A percentile compares a stretch with the other conserved stretches of the same genome.
Evolutionary conservation across 2,329 filamentous ascomycete genomes (phyloP).

Genomic region (Westerdykella ornata): DNA sequence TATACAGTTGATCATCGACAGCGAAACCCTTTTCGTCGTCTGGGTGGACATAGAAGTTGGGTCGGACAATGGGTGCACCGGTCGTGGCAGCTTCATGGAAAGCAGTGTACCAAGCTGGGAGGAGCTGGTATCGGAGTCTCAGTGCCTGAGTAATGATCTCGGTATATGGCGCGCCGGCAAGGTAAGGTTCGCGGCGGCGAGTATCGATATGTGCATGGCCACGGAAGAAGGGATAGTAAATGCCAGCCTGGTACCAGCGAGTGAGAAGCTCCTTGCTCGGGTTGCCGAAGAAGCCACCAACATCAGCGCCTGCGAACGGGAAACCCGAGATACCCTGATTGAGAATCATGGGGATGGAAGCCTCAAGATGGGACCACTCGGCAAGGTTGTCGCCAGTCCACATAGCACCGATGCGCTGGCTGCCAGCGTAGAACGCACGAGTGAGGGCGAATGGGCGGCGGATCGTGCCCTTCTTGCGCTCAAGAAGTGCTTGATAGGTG

Average conservation of each 20-base stretch:
- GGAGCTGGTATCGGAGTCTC: conserved; percentile 77
- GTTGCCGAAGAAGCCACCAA: conserved; percentile 97
- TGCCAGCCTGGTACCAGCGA: conserved; percentile 93
- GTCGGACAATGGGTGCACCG: conserved; percentile 80
- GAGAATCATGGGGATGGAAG: conserved; percentile 85
- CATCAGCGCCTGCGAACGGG: conserved; percentile 90
- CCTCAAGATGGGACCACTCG: conserved; percentile 83
- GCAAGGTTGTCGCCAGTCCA: conserved; percentile 99
- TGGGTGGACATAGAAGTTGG: conserved; percentile 90
- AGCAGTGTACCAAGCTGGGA: conserved; percentile 94
- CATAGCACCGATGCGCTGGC: conserved; percentile 87
- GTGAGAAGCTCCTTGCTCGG: conserved; percentile 85
- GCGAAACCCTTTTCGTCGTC: conserved; percentile 78
- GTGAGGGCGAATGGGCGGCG: conserved; percentile 89
- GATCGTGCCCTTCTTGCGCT: conserved; percentile 78
- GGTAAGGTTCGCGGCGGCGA: conserved; percentile 86
- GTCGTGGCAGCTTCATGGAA: conserved; percentile 82
- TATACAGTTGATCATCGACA: conserved; percentile 87
- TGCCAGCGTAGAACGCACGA: conserved; percentile 84
- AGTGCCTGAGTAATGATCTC: conserved; percentile 81
- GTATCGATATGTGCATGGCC: conserved; percentile 96
- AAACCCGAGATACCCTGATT: conserved; percentile 89
- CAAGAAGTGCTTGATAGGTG: conserved; percentile 75
- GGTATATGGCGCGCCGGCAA: conserved; percentile 76
- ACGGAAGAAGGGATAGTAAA: conserved; percentile 97